Evolutionary conservation across 495 filamentous ascomycete species (phyloP).

Genomic region (Penicilliopsis zonata): DNA sequence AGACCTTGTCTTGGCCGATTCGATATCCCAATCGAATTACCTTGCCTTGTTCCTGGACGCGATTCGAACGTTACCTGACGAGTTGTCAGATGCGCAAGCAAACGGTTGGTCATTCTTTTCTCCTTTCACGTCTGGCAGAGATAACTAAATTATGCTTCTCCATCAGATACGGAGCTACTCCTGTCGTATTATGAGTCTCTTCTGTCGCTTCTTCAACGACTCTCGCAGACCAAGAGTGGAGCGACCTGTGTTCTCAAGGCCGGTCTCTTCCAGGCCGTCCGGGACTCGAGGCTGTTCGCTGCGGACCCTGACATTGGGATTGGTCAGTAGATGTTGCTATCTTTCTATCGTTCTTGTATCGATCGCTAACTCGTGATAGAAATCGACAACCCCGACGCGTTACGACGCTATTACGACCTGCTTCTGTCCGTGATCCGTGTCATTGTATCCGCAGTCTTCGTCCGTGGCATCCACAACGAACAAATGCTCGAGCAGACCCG

Average conservation of each 20-base stretch:
- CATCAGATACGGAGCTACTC: conserved; percentile 38
- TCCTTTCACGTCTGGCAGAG: background rate
- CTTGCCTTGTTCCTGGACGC: conserved; percentile 78
- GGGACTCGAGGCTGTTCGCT: conserved; percentile 69
- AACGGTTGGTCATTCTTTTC: conserved; percentile 28
- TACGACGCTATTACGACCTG: conserved; percentile 72
- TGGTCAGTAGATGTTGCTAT: conserved; percentile 40
- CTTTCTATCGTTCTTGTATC: conserved; percentile 4
- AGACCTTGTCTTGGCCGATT: conserved; percentile 61
- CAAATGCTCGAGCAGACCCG: conserved; percentile 60
- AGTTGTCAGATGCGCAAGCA: conserved; percentile 41
- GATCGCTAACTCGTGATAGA: conserved; percentile 24
- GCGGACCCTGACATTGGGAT: conserved; percentile 87
- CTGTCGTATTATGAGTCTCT: conserved; percentile 62
- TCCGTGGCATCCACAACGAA: conserved; percentile 69
- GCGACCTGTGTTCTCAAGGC: conserved; percentile 73
- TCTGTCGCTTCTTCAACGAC: conserved; percentile 69
- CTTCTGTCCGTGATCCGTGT: conserved; percentile 72
- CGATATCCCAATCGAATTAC: conserved; percentile 77
- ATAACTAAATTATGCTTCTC: conserved; percentile 7
- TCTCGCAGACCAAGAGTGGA: conserved; percentile 68
- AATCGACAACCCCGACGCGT: conserved; percentile 55
- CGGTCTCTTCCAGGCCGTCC: conserved; percentile 76
- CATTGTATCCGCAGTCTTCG: conserved; percentile 65
- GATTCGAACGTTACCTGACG: conserved; percentile 56